Conservation (phyloP, 352 stramenopile genomes). For the Phytophthora podocarpi region DNA sequence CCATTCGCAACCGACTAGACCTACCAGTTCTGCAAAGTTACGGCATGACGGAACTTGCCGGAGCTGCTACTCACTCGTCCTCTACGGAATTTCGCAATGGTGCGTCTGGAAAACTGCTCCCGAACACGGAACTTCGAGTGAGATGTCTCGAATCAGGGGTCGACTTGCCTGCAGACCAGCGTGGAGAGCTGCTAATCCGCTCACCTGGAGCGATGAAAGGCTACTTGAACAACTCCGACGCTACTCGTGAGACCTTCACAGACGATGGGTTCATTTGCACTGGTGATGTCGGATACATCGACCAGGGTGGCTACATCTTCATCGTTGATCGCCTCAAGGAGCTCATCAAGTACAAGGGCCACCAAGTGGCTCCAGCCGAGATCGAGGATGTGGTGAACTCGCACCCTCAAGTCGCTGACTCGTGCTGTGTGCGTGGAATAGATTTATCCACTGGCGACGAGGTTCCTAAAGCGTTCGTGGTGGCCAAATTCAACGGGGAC, state of each 20-base stretch:
- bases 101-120: conserved; percentile 48
- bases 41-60: conserved; percentile 67
- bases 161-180: conserved; percentile 37
- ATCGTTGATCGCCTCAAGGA: conserved; percentile 94
- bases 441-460: conserved; percentile 82
- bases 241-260: conserved; percentile 72
- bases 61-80: conserved; percentile 30
- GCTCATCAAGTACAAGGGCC: conserved; percentile 95
- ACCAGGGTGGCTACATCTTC: conserved; percentile 91
- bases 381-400: conserved; percentile 90
- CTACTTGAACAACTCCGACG: conserved; percentile 87
- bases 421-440: conserved; percentile 57
- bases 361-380: conserved; percentile 91
- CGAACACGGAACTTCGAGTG: conserved; percentile 60
- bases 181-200: conserved; percentile 85
- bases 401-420: conserved; percentile 80
- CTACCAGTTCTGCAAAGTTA: conserved; percentile 51
- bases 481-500: conserved; percentile 52
- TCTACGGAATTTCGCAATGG: conserved; percentile 22
- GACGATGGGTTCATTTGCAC: conserved; percentile 84
- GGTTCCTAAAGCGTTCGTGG: conserved; percentile 90
- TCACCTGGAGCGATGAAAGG: conserved; percentile 91
- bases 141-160: conserved; percentile 43
- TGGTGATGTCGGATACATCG: conserved; percentile 91
- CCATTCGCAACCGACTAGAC: conserved; percentile 61